Evolutionary conservation across 495 filamentous ascomycete genomes (phyloP), one percentile per base, ranked within the genome.

Genomic region (Hypoxylon lienhwacheense): DNA sequence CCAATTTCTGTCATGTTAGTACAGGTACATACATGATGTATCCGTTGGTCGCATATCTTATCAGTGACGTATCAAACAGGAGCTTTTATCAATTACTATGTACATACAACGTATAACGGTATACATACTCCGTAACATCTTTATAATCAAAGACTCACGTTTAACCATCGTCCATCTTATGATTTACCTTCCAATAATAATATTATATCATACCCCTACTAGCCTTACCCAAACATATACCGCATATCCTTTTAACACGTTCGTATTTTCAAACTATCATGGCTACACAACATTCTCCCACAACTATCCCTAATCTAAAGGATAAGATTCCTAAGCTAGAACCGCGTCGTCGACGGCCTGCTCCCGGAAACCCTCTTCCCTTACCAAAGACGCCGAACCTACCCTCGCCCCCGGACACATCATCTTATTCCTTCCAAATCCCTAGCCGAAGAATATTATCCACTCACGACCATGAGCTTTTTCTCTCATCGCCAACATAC

Each of bases 381-480:
- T 70, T 82, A 15, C 90, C 90, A 44, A 76, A 77, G 61, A 91
- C 90, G 19, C 88, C 88, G 20, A 67, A 74, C 57, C 77, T 95
- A 3, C 82, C 90, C 21, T 71, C 84, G 15, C 86, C 85, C 15
- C 88, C 86, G 33, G 78, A 87, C 51, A 71, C 81, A 25, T 79
- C 82, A 21, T 76, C 73, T 42, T 69, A 87, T 42, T 69, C 65
- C 16, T 96, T 90, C 74, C 64, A 71, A 16, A 70, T 73, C 6
- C 93, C 93, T 20, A 76, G 68, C 11, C 79, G 91, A 39, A 82
- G 90, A 5, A 96, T 99, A 44, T 72, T 97, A 17, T 89, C 90
- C 2, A 70, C 74, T 1, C 70, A 80, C 34, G 95, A 99, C 63
- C 91, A 93, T 66, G 80, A 88, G 10, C 70, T 89, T 5, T 99